These are phyloP conservation scores for Sphagnum tenellum DNA, from an alignment of 225 moss, liverwort and hornwort species.

Conservation along the genomic window DNA sequence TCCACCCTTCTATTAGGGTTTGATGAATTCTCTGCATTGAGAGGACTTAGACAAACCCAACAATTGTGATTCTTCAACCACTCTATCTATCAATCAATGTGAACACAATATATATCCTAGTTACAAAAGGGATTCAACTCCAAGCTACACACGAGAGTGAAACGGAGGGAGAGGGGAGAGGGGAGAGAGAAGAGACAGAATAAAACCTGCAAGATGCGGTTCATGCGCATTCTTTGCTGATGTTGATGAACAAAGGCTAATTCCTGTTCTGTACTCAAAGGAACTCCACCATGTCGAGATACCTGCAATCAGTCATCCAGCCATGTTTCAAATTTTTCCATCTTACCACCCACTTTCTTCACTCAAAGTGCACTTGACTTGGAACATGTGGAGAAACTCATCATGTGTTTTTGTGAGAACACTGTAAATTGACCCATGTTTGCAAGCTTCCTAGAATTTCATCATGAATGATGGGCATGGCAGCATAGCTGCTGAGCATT, in stretches of 20 bases:
- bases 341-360: neutral
- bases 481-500: neutral
- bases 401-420: neutral
- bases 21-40: too few species aligned
- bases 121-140: neutral
- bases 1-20: neutral
- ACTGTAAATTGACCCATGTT: neutral
- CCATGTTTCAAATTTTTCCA: neutral
- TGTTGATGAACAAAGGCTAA: slow-evolving; percentile 46
- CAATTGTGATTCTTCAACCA: neutral
- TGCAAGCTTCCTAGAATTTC: neutral
- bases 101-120: neutral
- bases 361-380: neutral
- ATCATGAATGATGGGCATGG: neutral
- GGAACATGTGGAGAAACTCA: too few species aligned
- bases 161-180: neutral
- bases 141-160: slow-evolving; percentile 4
- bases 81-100: slow-evolving; percentile 1
- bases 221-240: slow-evolving; percentile 50
- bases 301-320: slow-evolving; percentile 17
- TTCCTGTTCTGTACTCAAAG: slow-evolving; percentile 53
- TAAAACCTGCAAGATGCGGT: slow-evolving; percentile 77
- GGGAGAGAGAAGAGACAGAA: neutral
- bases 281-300: slow-evolving; percentile 40
- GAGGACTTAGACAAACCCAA: too few species aligned